Evolutionary conservation across 805 yeast species (phyloP), one percentile per base, ranked within the genome.

Genomic region (Lipomyces spencermartinsiae): DNA sequence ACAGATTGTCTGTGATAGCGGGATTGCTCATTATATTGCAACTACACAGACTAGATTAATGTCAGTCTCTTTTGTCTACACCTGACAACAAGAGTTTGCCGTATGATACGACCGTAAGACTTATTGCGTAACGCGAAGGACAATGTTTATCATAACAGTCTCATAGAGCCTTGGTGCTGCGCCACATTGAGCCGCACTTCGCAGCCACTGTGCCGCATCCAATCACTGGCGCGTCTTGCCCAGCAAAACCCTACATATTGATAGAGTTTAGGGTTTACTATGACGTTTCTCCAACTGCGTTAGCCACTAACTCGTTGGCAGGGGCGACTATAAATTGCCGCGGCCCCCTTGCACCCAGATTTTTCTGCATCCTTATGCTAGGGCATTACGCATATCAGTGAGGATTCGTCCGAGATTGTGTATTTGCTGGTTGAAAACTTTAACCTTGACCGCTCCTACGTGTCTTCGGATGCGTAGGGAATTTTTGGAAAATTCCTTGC

Each of bases 351-450:
- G 8, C 64, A 61, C 64, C 62, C 65, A 75, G 75, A 79, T 78
- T 72, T 71, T 73, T 83, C 84, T 79, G 80, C 84, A 91, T 93
- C 98, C 89, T 94, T 94, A 92, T 94, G 98, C 99, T 90, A 90
- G 99, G 98, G 98, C 97, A 94, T 93, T 94, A 95, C 98, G 97
- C 97, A 97, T 92, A 93, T 94, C 98, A 93, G 97, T 94, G 99
- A 94, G 98, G 99, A 95, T 93, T 93, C 97, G 97, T 95, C 99
- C 98, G 99, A 94, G 99, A 93, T 93, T 97, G 97, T 94, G 98
- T 95, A 92, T 94, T 94, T 94, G 99, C 99, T 94, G 97, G 98
- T 94, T 95, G 98, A 95, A 94, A 95, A 92, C 93, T 92, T 87
- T 88, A 89, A 90, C 95, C 93, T 82, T 87, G 94, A 93, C 97